Conservation (phyloP, 2,329 filamentous ascomycete genomes). For the Cyphellophora europaea region DNA sequence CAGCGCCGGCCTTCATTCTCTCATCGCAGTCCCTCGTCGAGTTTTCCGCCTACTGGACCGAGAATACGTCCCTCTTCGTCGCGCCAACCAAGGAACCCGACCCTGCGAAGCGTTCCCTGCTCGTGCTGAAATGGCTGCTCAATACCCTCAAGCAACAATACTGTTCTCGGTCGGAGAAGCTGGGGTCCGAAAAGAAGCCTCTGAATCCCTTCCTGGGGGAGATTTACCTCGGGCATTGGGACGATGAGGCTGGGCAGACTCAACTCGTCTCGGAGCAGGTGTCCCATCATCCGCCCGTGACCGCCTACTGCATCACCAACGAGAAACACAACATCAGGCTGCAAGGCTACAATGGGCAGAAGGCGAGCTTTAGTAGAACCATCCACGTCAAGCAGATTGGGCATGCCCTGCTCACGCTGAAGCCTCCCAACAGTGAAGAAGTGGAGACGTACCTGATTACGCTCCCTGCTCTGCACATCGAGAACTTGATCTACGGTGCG, state of each 20-base stretch:
- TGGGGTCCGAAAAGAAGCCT: slow-evolving; percentile 93
- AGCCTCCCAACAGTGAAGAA: slow-evolving; percentile 33
- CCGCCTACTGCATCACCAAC: slow-evolving; percentile 89
- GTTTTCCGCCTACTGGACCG: slow-evolving; percentile 63
- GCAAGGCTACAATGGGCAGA: slow-evolving; percentile 89
- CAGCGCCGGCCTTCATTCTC: slow-evolving; percentile 73
- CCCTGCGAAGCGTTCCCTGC: slow-evolving; percentile 62
- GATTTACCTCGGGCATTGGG: slow-evolving; percentile 86
- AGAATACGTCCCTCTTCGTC: slow-evolving; percentile 61
- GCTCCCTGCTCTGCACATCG: slow-evolving; percentile 83
- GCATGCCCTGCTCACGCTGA: slow-evolving; percentile 71
- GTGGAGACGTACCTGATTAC: slow-evolving; percentile 79
- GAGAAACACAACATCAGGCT: slow-evolving; percentile 64
- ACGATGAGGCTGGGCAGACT: slow-evolving; percentile 66
- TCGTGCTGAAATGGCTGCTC: slow-evolving; percentile 86
- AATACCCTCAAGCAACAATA: slow-evolving; percentile 79
- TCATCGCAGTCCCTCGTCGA: slow-evolving; percentile 61
- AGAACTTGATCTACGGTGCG: slow-evolving; percentile 64
- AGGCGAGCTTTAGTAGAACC: slow-evolving; percentile 85
- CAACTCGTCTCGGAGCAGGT: slow-evolving; percentile 90
- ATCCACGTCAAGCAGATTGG: slow-evolving; percentile 94
- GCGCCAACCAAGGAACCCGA: slow-evolving; percentile 67
- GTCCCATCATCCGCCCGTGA: slow-evolving; percentile 85
- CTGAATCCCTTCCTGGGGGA: slow-evolving; percentile 94
- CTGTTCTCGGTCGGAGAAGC: slow-evolving; percentile 63